Evolutionary conservation across 2,329 filamentous ascomycete species (phyloP).

Genomic region (Diaporthe humulicola): DNA sequence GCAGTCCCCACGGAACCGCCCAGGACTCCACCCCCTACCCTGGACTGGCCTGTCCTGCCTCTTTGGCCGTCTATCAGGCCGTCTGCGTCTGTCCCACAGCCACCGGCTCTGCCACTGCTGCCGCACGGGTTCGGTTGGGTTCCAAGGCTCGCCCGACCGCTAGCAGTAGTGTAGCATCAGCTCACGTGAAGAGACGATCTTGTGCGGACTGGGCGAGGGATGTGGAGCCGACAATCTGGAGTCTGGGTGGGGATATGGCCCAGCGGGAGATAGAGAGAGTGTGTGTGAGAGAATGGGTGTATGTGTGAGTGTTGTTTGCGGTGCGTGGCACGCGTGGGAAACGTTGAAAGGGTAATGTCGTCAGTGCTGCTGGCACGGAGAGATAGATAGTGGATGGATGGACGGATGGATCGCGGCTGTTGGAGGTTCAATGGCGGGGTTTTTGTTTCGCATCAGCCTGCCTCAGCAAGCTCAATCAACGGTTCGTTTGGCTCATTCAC

Average conservation of each 20-base stretch:
- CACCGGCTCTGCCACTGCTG: constrained; percentile 26
- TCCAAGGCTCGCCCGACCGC: constrained; percentile 34
- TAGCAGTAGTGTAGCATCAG: constrained; percentile 24
- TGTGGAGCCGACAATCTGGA: constrained; percentile 29
- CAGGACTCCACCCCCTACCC: constrained; percentile 34
- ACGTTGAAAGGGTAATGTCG: constrained; percentile 30
- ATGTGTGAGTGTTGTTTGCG: neutral
- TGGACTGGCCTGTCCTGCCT: constrained; percentile 31
- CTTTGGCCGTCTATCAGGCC: constrained; percentile 27
- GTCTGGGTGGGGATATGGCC: constrained; percentile 9
- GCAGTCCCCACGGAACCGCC: constrained; percentile 33
- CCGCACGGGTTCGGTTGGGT: constrained; percentile 32
- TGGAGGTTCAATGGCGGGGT: constrained; percentile 46
- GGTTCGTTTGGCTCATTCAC: neutral
- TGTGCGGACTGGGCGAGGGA: constrained; percentile 17
- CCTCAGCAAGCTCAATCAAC: constrained; percentile 10
- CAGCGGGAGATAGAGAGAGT: constrained; percentile 1
- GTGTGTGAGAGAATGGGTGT: neutral
- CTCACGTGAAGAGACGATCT: constrained; percentile 32
- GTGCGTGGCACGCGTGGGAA: constrained; percentile 19
- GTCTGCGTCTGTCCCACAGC: constrained; percentile 27
- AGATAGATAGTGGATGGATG: constrained; percentile 4
- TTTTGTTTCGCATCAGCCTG: constrained; percentile 49
- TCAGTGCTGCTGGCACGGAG: constrained; percentile 23
- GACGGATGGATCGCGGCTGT: neutral